These are phyloP conservation scores for Annulohypoxylon maeteangense DNA, from an alignment of 495 filamentous ascomycete genomes.

Conservation along the genomic window DNA sequence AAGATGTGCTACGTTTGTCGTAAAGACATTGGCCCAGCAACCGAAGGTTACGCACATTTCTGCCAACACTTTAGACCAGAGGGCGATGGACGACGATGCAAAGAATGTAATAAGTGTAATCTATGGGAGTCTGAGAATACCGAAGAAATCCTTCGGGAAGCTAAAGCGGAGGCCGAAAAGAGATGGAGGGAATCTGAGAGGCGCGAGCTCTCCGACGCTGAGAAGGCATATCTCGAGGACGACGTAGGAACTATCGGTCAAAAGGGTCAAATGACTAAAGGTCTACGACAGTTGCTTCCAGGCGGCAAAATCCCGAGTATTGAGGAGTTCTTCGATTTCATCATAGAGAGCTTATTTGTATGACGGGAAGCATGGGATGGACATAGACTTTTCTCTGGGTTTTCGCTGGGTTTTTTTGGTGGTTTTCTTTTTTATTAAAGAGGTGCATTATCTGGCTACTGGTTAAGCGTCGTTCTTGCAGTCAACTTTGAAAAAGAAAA, in stretches of 20 bases:
- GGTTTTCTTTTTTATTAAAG: slow-evolving; percentile 2
- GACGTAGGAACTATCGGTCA: slow-evolving; percentile 46
- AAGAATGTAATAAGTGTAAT: slow-evolving; percentile 86
- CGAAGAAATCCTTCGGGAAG: slow-evolving; percentile 76
- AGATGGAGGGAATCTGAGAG: slow-evolving; percentile 81
- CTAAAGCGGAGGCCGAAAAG: slow-evolving; percentile 80
- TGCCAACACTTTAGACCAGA: slow-evolving; percentile 93
- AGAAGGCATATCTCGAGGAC: slow-evolving; percentile 59
- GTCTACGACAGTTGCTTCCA: slow-evolving; percentile 43
- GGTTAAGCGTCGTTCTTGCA: slow-evolving; percentile 15
- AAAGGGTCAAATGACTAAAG: slow-evolving; percentile 18
- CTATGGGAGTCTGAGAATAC: slow-evolving; percentile 90
- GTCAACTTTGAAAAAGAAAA: slow-evolving; percentile 6
- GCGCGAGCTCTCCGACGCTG: slow-evolving; percentile 57
- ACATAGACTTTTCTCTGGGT: slow-evolving; percentile 18
- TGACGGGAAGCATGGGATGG: slow-evolving; percentile 31
- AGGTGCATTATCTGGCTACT: slow-evolving; percentile 25
- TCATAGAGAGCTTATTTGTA: slow-evolving; percentile 56
- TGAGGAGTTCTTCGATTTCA: slow-evolving; percentile 57
- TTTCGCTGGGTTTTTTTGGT: background rate
- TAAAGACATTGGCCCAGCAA: slow-evolving; percentile 62
- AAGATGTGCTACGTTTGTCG: slow-evolving; percentile 96
- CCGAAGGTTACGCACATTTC: slow-evolving; percentile 82
- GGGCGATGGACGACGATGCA: slow-evolving; percentile 72
- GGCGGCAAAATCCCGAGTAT: slow-evolving; percentile 52